phyloP scores from a whole-genome alignment of 371 early-diverging fungal genomes.

The Syncephalastrum contaminatum region DNA sequence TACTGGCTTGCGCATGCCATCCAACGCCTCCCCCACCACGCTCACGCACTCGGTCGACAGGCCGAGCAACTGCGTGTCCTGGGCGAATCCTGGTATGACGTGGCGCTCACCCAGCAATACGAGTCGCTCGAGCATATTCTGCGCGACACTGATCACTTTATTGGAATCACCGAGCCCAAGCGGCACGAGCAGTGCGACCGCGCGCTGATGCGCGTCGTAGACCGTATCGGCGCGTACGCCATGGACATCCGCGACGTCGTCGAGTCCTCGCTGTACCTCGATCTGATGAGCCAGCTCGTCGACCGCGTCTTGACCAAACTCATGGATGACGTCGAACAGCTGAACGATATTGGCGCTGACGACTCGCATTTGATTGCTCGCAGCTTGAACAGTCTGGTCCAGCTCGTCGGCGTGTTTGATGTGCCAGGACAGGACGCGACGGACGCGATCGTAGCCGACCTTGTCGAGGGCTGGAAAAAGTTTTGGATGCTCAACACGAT shows the following conservation, averaged over 20 bases:
- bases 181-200: conserved; percentile 47
- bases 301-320: conserved; percentile 43
- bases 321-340: conserved; percentile 52
- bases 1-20: conserved; percentile 56
- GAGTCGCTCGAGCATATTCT: conserved; percentile 19
- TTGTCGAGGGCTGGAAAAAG: conserved; percentile 58
- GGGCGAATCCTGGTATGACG: conserved; percentile 33
- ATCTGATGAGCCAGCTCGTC: conserved; percentile 47
- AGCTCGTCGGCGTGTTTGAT: conserved; percentile 54
- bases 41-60: conserved; percentile 10
- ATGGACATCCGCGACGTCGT: conserved; percentile 34
- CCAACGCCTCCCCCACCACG: background rate
- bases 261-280: conserved; percentile 21
- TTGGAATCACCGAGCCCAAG: conserved; percentile 42
- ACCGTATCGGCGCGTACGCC: conserved; percentile 44
- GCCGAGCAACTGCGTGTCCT: conserved; percentile 14
- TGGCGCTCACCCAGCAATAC: conserved; percentile 31
- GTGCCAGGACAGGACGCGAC: conserved; percentile 40
- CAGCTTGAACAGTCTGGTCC: conserved; percentile 48
- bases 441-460: conserved; percentile 23
- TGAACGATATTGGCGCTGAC: conserved; percentile 69
- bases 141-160: conserved; percentile 51
- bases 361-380: conserved; percentile 64
- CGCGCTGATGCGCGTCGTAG: conserved; percentile 48
- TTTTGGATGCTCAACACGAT: conserved; percentile 63